Evolutionary conservation across 2,329 filamentous ascomycete genomes (phyloP), one percentile per base, ranked within the genome.

Genomic region (Colletotrichum salicis): DNA sequence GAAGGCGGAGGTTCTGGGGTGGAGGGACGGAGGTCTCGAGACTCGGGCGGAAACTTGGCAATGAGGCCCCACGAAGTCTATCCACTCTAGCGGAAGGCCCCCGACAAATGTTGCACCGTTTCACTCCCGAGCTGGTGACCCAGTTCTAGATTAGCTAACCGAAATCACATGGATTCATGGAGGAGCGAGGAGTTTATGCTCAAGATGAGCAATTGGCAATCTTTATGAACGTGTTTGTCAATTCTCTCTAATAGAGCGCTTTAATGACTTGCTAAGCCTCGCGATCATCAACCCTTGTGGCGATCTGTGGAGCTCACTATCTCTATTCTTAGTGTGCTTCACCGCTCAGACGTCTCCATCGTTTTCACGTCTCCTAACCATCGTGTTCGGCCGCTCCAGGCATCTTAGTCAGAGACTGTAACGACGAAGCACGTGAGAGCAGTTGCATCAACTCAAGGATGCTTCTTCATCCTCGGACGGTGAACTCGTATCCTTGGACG

Each of bases 341-440:
- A 51, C 63, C 67, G 56, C 48, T 71, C 62, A 7, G 63, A 37
- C 22, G 71, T 58, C 52, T 71, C 68, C n/a, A 1, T 48, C 51
- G 45, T 15, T 27, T n/a, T 33, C 24, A 27, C 24, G 6, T 27
- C 12, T 63, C 8, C 29, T 33, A 31, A 2, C n/a, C n/a, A 12
- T 33, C 12, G 37, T 51, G 60, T 24, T 57, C 27, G 35, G 29
- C 6, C 11, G 54, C 12, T 13, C 54, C 29, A 33, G 15, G 8
- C 29, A 33, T n/a, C 19, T 2, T 19, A 12, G 54, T 6, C 54
- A 5, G 11, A n/a, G 7, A 24, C 15, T 22, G n/a, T 19, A 12
- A 35, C 13, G 19, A 48, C 10, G 19, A 22, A 22, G 41, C 19
- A 48, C 41, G 41, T 22, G 19, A 48, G 8, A 48, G 41, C 15